phyloP scores from a whole-genome alignment of 2,329 filamentous ascomycete species.

The Fusarium sp. region DNA sequence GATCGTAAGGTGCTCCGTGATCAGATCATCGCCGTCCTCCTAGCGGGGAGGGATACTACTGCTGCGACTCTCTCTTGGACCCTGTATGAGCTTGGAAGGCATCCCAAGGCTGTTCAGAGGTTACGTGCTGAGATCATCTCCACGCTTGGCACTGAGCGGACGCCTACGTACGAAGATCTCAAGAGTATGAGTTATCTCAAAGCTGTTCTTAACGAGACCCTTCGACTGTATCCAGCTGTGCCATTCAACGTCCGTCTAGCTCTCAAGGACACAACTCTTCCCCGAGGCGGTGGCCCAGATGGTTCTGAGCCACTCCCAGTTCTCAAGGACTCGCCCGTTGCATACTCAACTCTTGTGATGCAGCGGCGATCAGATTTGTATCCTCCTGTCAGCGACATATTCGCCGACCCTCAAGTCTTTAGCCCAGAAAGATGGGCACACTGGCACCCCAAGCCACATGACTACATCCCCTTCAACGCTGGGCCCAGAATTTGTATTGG shows the following conservation, averaged over 20 bases:
- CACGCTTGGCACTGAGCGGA: slow-evolving; percentile 70
- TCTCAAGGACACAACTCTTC: slow-evolving; percentile 79
- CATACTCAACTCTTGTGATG: slow-evolving; percentile 77
- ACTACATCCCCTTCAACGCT: slow-evolving; percentile 81
- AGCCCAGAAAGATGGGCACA: slow-evolving; percentile 74
- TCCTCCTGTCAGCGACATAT: slow-evolving; percentile 60
- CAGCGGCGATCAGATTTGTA: slow-evolving; percentile 76
- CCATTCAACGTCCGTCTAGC: slow-evolving; percentile 83
- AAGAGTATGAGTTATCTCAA: slow-evolving; percentile 89
- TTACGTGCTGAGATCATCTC: slow-evolving; percentile 79
- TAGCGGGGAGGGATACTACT: slow-evolving; percentile 90
- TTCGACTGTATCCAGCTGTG: slow-evolving; percentile 81
- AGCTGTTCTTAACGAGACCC: slow-evolving; percentile 79
- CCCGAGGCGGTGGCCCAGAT: slow-evolving; percentile 75
- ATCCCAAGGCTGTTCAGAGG: slow-evolving; percentile 74
- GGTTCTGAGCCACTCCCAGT: slow-evolving; percentile 72
- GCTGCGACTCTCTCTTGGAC: slow-evolving; percentile 84
- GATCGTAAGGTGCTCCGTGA: slow-evolving; percentile 80
- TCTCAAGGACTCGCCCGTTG: slow-evolving; percentile 73
- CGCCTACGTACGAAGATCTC: slow-evolving; percentile 81
- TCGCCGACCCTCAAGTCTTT: slow-evolving; percentile 64
- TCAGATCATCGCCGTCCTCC: slow-evolving; percentile 83
- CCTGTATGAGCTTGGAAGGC: slow-evolving; percentile 82
- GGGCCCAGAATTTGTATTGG: slow-evolving; percentile 81
- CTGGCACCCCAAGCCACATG: slow-evolving; percentile 75